Conservation (phyloP, 2,329 filamentous ascomycete species). For the Phyllosticta ampelicida region DNA sequence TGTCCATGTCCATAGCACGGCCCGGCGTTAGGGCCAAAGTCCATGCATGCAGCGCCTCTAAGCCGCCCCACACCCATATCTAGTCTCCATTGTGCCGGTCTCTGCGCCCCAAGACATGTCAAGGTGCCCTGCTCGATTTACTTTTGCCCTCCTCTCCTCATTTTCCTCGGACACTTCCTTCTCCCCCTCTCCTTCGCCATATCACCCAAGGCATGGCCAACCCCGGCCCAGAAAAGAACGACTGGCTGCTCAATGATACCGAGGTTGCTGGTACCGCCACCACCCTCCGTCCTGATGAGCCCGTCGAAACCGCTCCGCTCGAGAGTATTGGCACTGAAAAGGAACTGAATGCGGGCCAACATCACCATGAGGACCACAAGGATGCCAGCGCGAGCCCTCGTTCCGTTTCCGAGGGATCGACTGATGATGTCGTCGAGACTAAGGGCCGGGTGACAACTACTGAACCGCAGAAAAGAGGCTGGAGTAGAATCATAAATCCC, state of each 20-base stretch:
- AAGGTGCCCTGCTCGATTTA: background rate
- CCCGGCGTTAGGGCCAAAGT: background rate
- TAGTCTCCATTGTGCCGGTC: background rate
- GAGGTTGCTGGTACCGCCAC: constrained; percentile 26
- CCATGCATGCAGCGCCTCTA: background rate
- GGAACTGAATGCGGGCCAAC: constrained; percentile 5
- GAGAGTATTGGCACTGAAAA: constrained; percentile 21
- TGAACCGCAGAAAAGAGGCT: constrained; percentile 21
- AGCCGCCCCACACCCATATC: background rate
- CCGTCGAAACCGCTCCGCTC: constrained; percentile 30
- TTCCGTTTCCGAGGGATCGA: constrained; percentile 18
- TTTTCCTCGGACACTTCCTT: background rate
- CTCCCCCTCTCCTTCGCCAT: background rate
- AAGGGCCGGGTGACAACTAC: background rate
- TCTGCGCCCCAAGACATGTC: background rate
- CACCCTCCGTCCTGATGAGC: constrained; percentile 25
- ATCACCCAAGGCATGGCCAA: constrained; percentile 12
- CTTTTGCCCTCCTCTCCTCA: background rate
- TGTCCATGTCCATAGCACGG: background rate
- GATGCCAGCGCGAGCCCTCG: constrained; percentile 13
- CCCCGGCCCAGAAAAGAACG: constrained; percentile 25
- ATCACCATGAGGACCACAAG: constrained; percentile 13
- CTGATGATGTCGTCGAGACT: constrained; percentile 19
- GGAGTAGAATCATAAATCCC: constrained; percentile 47
- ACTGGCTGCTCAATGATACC: constrained; percentile 19